Base-by-base conservation (phyloP, 139 green algal species). In the Chlamydomonas sphaeroides region DNA sequence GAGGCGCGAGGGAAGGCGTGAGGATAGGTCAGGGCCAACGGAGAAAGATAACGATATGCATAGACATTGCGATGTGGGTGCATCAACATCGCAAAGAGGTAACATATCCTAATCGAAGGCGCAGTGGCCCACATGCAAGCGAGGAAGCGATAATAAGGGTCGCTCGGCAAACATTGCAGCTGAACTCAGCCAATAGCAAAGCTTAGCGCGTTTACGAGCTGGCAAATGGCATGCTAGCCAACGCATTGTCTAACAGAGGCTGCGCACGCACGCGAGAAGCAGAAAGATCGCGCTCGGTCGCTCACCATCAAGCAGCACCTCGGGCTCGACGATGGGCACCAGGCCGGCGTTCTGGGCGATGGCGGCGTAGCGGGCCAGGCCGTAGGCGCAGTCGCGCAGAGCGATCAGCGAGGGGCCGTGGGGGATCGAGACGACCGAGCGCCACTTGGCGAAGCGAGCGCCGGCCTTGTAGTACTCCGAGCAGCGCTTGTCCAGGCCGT, bases 381-480 rank as follows among this genome's bases (percentile, higher is more conserved):
- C 97, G 86, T 98, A 99, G 69, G 97, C 96, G 89, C 90, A 96
- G 89, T 99, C 96, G 36, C 85, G 92, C 57, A 96, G 56, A 66
- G 96, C 96, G 21, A 98, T 94, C 72, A 85, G 84, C 85, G 90
- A 94, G 68, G 94, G 94, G 80, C 91, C 90, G 71, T 90, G 84
- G 69, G 96, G 91, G 92, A 99, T 98, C 90, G 90, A 96, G 38
- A 99, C 91, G 62, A 98, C 94, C 35, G 92, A 94, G 65, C 97
- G 86, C 97, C 97, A 99, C 95, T 99, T 99, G 90, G 92, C 92
- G 83, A 99, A 99, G 83, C 97, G 96, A 32, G 97, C 97, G 56
- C 97, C 97, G 38, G 88, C 89, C 94, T 99, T 98, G 96, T 99
- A 99, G 97, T 99, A 99, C 87, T 96, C 95, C 32, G 92, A 93